A percentile compares a stretch with the other conserved stretches of the same genome.
Conservation (phyloP, 306 rosid genomes). For the Gillenia trifoliata region DNA sequence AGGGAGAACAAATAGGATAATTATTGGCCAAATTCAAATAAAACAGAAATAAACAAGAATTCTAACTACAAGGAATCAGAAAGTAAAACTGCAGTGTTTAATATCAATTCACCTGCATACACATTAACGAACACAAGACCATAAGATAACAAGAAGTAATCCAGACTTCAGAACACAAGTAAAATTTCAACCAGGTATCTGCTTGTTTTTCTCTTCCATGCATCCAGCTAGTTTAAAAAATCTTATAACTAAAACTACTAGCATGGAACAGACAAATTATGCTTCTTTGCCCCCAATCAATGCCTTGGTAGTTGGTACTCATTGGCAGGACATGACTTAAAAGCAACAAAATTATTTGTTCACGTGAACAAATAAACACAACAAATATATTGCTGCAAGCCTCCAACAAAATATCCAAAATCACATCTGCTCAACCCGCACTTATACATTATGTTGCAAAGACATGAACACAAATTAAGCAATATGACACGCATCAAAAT, state of each 20-base stretch:
- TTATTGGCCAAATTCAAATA: slow-evolving; percentile 18
- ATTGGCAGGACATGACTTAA: neutral
- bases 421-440: neutral
- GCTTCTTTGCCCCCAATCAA: neutral
- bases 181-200: neutral
- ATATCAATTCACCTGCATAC: neutral
- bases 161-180: neutral
- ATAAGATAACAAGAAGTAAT: neutral
- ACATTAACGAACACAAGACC: neutral
- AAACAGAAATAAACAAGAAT: neutral
- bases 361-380: neutral
- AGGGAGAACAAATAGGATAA: slow-evolving; percentile 40
- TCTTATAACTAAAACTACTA: neutral
- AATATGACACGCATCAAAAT: neutral
- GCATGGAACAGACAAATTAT: neutral
- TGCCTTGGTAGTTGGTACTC: neutral
- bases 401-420: neutral
- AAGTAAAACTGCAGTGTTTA: neutral
- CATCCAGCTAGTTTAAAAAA: neutral
- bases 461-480: neutral
- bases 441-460: neutral
- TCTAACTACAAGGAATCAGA: neutral
- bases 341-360: neutral
- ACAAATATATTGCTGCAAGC: neutral
- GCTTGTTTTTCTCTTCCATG: neutral